A percentile compares a stretch with the other conserved stretches of the same genome.
Conservation (phyloP, 345 rosid genomes). For the Euphorbia peplus region DNA sequence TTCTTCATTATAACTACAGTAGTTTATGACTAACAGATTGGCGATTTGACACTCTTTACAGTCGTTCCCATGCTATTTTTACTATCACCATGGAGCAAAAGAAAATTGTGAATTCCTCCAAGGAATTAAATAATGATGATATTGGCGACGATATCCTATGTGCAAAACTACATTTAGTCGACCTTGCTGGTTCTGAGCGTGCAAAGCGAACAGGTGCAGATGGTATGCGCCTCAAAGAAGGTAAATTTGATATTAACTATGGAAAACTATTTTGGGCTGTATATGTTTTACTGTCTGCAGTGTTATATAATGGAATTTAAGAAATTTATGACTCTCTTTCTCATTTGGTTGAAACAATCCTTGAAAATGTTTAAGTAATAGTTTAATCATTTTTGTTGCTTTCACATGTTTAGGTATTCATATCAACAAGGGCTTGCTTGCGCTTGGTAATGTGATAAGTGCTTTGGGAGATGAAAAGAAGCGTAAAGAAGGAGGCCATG, state of each 20-base stretch:
- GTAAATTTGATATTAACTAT: slow-evolving; percentile 28
- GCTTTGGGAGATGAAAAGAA: slow-evolving; percentile 93
- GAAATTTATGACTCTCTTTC: not conserved
- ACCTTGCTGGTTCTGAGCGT: slow-evolving; percentile 94
- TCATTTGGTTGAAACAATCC: not conserved
- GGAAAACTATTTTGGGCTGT: not conserved
- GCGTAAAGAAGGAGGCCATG: slow-evolving; percentile 94
- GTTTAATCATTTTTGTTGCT: not conserved
- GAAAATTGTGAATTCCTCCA: slow-evolving; percentile 42
- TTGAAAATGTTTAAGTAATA: not conserved
- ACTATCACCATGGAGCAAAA: slow-evolving; percentile 93
- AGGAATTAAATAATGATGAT: slow-evolving; percentile 42
- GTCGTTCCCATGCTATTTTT: slow-evolving; percentile 98
- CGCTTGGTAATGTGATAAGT: slow-evolving; percentile 95
- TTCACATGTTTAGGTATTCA: slow-evolving; percentile 58
- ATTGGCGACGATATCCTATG: slow-evolving; percentile 70
- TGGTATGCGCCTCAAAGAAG: slow-evolving; percentile 98
- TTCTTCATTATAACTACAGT: not conserved
- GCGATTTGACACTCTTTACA: too few relatives aligned
- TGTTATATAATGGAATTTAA: not conserved
- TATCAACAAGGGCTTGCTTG: slow-evolving; percentile 90
- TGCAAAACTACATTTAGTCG: slow-evolving; percentile 92
- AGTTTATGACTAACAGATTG: not conserved
- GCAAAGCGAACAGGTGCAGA: slow-evolving; percentile 96
- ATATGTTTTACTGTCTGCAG: not conserved